These are phyloP conservation scores for Calonectria hawksworthii DNA, from an alignment of 2,329 filamentous ascomycete genomes.

Conservation along the genomic window DNA sequence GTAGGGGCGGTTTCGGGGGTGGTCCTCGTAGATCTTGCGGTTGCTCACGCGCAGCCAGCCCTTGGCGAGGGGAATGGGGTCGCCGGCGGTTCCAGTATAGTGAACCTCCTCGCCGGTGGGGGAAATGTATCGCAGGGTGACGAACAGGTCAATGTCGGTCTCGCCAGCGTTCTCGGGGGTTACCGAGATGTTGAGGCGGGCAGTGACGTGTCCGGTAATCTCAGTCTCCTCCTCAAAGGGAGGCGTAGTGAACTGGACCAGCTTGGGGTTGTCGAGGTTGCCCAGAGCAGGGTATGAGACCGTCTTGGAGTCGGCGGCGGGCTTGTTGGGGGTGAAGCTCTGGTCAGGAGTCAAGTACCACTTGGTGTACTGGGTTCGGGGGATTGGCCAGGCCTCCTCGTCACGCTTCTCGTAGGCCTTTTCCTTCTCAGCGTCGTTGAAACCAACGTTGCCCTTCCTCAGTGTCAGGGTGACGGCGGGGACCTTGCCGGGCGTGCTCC, in stretches of 20 bases:
- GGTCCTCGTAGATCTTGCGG: conserved; percentile 65
- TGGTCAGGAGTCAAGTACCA: conserved; percentile 69
- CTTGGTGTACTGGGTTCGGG: conserved; percentile 73
- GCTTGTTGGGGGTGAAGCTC: conserved; percentile 47
- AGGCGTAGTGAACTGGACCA: conserved; percentile 69
- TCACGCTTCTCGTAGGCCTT: conserved; percentile 66
- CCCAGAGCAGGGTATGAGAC: conserved; percentile 73
- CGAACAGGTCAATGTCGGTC: conserved; percentile 71
- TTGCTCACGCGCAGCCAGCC: conserved; percentile 73
- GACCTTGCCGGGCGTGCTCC: conserved; percentile 63
- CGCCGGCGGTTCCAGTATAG: conserved; percentile 76
- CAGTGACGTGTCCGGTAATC: conserved; percentile 77
- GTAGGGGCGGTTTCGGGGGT: conserved; percentile 66
- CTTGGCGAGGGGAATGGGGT: conserved; percentile 73
- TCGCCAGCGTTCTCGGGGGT: conserved; percentile 63
- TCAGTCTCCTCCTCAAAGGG: conserved; percentile 75
- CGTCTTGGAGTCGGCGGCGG: conserved; percentile 49
- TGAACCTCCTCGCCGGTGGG: conserved; percentile 68
- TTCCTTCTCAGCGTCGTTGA: conserved; percentile 74
- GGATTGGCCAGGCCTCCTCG: conserved; percentile 77
- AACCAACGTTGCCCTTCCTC: conserved; percentile 76
- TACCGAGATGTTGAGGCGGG: conserved; percentile 75
- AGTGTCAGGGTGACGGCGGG: conserved; percentile 73
- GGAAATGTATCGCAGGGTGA: conserved; percentile 72
- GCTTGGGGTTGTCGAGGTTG: conserved; percentile 65